Percentiles rank a stretch among this genome's conserved stretches.
Evolutionary conservation across 1,139 yeast genomes (phyloP).

Genomic region (Debaryomyces robertsiae): DNA sequence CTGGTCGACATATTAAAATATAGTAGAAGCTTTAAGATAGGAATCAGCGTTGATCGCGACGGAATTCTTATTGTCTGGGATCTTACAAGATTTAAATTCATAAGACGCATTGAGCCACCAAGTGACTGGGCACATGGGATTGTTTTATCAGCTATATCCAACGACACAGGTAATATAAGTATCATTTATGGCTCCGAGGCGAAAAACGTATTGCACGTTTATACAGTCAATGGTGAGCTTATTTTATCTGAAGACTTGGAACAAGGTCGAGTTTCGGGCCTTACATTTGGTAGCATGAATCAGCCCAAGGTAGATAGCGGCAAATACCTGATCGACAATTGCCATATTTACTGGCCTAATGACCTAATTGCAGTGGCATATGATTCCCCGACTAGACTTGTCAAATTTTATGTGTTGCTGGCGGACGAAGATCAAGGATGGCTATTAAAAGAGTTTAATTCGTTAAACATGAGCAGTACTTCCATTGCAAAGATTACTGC

Average conservation of each 20-base stretch:
- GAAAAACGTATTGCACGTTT: slow-evolving; percentile 33
- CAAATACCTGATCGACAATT: slow-evolving; percentile 24
- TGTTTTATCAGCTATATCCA: slow-evolving; percentile 49
- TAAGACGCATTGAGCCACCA: slow-evolving; percentile 41
- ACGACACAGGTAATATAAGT: slow-evolving; percentile 57
- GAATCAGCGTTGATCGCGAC: slow-evolving; percentile 51
- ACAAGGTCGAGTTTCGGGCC: slow-evolving; percentile 20
- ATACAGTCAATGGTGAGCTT: slow-evolving; percentile 57
- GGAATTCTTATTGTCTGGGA: slow-evolving; percentile 66
- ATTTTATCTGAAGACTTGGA: slow-evolving; percentile 28
- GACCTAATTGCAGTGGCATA: slow-evolving; percentile 35
- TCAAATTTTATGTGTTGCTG: slow-evolving; percentile 32
- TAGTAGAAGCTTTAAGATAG: slow-evolving; percentile 53
- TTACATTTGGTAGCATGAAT: slow-evolving; percentile 39
- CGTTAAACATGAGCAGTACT: slow-evolving; percentile 18
- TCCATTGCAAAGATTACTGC: slow-evolving; percentile 25
- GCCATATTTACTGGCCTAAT: slow-evolving; percentile 43
- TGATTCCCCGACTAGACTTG: slow-evolving; percentile 16
- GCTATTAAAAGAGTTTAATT: slow-evolving; percentile 26
- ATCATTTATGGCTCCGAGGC: slow-evolving; percentile 26
- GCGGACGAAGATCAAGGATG: slow-evolving; percentile 22
- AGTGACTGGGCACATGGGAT: slow-evolving; percentile 13
- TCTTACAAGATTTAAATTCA: slow-evolving; percentile 48
- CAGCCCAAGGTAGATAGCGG: slow-evolving; percentile 30
- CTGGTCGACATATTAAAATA: slow-evolving; percentile 44